Conservation (phyloP, 2,329 filamentous ascomycete species). For the Grosmannia clavigera region DNA sequence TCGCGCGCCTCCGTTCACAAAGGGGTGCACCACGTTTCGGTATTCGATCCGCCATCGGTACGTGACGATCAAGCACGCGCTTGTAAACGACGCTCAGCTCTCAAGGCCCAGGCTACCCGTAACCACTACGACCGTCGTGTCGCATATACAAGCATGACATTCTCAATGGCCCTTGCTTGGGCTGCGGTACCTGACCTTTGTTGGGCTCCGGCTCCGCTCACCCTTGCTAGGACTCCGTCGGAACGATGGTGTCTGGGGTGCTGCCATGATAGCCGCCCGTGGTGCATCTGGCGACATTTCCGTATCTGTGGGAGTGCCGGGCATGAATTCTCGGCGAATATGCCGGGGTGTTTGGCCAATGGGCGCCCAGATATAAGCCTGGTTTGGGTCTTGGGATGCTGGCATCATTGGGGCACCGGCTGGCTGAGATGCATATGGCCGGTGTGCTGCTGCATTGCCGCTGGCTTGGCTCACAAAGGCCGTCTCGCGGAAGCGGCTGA, state of each 20-base stretch:
- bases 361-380: slow-evolving; percentile 37
- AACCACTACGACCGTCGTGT: too few relatives aligned
- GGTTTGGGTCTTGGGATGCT: slow-evolving; percentile 18
- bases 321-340: slow-evolving; percentile 27
- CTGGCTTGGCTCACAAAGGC: slow-evolving; percentile 9
- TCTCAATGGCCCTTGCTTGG: slow-evolving; percentile 25
- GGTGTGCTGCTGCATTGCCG: slow-evolving; percentile 7
- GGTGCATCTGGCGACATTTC: slow-evolving; percentile 33
- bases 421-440: slow-evolving; percentile 16
- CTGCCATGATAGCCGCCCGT: slow-evolving; percentile 27
- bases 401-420: slow-evolving; percentile 15
- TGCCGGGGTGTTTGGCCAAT: slow-evolving; percentile 34
- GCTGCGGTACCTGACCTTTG: slow-evolving; percentile 27
- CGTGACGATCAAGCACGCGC: too few relatives aligned
- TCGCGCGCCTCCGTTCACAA: too few relatives aligned
- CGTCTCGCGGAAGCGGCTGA: slow-evolving; percentile 23
- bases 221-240: slow-evolving; percentile 37
- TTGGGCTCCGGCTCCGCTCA: slow-evolving; percentile 34
- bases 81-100: too few relatives aligned
- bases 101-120: too few relatives aligned
- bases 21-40: too few relatives aligned
- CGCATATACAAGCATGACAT: too few relatives aligned
- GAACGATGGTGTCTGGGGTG: slow-evolving; percentile 32
- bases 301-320: slow-evolving; percentile 36
- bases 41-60: too few relatives aligned